Evolutionary conservation across 176 grass and related monocot species (phyloP).

Genomic region (Poa pratensis): DNA sequence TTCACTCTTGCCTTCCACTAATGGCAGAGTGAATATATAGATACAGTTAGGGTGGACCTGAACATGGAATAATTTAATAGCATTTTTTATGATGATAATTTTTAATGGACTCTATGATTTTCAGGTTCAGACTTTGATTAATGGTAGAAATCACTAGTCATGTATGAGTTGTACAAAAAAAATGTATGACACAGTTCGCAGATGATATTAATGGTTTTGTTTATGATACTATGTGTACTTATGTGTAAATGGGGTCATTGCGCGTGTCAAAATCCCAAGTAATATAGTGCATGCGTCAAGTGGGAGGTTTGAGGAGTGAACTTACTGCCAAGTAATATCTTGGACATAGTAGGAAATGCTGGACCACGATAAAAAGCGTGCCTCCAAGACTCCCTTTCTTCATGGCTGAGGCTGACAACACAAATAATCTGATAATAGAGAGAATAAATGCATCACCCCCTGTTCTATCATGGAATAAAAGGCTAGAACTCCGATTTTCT

Average conservation of each 20-base stretch:
- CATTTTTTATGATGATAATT: neutral
- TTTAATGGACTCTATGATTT: neutral
- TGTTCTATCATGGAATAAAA: conserved; percentile 8
- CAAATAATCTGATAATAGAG: conserved; percentile 58
- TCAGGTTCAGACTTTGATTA: neutral
- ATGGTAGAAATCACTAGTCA: neutral
- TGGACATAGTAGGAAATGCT: conserved; percentile 83
- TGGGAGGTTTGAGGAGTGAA: conserved; percentile 5
- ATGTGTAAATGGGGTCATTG: neutral
- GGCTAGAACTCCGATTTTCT: conserved; percentile 30
- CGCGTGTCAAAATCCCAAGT: neutral
- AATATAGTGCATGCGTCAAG: neutral
- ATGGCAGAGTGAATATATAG: conserved; percentile 14
- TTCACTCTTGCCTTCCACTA: conserved; percentile 24
- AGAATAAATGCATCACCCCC: conserved; percentile 28
- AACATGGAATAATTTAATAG: conserved; percentile 18
- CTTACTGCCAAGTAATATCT: conserved; percentile 82
- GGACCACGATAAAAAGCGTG: conserved; percentile 71
- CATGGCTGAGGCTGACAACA: conserved; percentile 47
- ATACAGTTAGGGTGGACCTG: neutral
- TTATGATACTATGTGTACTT: conserved; percentile 26
- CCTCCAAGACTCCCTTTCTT: conserved; percentile 63
- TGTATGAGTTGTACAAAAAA: neutral
- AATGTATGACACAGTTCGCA: neutral
- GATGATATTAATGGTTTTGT: neutral